A percentile compares a stretch with the other conserved stretches of the same genome.
Evolutionary conservation across 2,329 filamentous ascomycete genomes (phyloP).

Genomic region (Blastomyces percursus): DNA sequence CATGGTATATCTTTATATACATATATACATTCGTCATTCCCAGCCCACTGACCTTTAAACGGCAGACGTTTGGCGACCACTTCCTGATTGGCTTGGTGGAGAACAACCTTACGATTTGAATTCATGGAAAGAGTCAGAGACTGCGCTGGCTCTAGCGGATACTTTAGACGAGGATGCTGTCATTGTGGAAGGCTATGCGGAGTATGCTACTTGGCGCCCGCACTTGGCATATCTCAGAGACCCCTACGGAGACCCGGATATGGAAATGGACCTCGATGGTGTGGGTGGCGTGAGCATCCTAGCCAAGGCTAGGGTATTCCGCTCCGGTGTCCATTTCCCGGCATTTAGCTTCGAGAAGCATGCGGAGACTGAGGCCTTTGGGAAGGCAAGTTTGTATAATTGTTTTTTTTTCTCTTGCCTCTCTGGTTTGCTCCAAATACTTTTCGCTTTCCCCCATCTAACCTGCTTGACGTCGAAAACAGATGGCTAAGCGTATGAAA

Average conservation of each 20-base stretch:
- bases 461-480: slow-evolving; percentile 7
- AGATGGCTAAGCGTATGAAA: slow-evolving; percentile 97
- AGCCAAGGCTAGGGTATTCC: slow-evolving; percentile 90
- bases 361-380: slow-evolving; percentile 95
- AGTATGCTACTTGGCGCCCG: slow-evolving; percentile 96
- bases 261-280: slow-evolving; percentile 99
- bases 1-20: not conserved
- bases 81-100: slow-evolving; percentile 96
- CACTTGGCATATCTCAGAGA: slow-evolving; percentile 94
- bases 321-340: slow-evolving; percentile 90
- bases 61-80: slow-evolving; percentile 89
- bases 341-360: slow-evolving; percentile 99
- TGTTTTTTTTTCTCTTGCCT: not conserved
- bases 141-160: slow-evolving; percentile 81
- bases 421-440: slow-evolving; percentile 8
- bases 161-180: slow-evolving; percentile 96
- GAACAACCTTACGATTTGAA: slow-evolving; percentile 98
- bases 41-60: slow-evolving; percentile 19
- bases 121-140: slow-evolving; percentile 99
- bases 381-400: slow-evolving; percentile 57
- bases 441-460: slow-evolving; percentile 9
- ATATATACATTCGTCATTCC: not conserved
- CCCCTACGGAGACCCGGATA: slow-evolving; percentile 93
- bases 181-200: slow-evolving; percentile 96
- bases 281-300: slow-evolving; percentile 96